Conservation (phyloP, 2,329 filamentous ascomycete species). For the Monosporascus sp. region DNA sequence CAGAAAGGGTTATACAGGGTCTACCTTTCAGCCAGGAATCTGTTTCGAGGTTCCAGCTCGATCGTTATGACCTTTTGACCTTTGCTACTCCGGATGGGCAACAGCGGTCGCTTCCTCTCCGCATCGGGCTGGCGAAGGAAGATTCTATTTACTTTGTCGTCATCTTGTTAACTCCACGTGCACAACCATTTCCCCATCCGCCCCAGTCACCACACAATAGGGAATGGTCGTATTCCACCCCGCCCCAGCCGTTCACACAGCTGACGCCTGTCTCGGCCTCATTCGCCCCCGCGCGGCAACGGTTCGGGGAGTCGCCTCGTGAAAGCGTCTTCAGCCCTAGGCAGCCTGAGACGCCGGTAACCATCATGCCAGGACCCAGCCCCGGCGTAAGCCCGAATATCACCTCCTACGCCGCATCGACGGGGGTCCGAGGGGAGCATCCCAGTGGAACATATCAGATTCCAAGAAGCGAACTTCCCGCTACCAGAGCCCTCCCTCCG, state of each 20-base stretch:
- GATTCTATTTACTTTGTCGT: conserved; percentile 60
- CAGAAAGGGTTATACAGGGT: conserved; percentile 49
- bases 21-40: conserved; percentile 51
- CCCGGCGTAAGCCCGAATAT: conserved; percentile 36
- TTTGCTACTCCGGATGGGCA: conserved; percentile 50
- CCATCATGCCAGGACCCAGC: conserved; percentile 27
- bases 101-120: conserved; percentile 43
- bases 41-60: conserved; percentile 44
- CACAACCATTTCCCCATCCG: conserved; percentile 36
- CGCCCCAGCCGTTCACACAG: conserved; percentile 35
- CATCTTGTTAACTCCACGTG: conserved; percentile 36
- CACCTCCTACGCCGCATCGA: conserved; percentile 41
- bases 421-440: conserved; percentile 45
- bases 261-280: conserved; percentile 41
- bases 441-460: conserved; percentile 42
- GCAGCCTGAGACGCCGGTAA: conserved; percentile 24
- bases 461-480: conserved; percentile 45
- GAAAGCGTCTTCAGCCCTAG: conserved; percentile 29
- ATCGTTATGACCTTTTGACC: conserved; percentile 49
- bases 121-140: conserved; percentile 53
- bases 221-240: conserved; percentile 39
- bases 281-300: conserved; percentile 40
- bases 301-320: conserved; percentile 28
- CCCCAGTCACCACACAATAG: conserved; percentile 40
- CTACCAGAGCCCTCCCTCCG: conserved; percentile 25